Base-by-base conservation (phyloP, 441 rosid species). In the Codiaeum variegatum region DNA sequence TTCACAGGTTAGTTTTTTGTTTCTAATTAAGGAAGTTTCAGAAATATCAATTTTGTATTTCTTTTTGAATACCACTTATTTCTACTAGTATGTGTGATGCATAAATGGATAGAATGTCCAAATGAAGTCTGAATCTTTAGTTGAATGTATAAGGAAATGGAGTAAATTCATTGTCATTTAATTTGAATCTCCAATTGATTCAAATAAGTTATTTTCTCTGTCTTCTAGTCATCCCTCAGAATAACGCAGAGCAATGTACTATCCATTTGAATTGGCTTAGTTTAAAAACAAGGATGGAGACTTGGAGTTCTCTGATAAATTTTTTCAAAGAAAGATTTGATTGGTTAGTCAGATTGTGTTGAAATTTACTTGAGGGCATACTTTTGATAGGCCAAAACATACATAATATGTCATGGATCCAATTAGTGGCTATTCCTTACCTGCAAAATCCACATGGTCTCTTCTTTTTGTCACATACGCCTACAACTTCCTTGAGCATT, bases 1-100 rank as follows among this genome's bases (percentile, higher is more conserved):
- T 28, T 16, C 60, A 10, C 74, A 85, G 82, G 77, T 82, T 63
- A 62, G 21, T 21, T 58, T 66, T 73, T n/a, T 15, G 9, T 23
- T 54, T 52, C 11, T 52, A 21, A 52, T 6, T 47, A 47, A 47
- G 52, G 16, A 47, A 47, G 5, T 47, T 46, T 15, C n/a, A 47
- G 23, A 52, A 21, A 52, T 6, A 19, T 19, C 23, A 7, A 7
- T 52, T 52, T 28, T 52, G 58, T 52, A 47, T 3, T 47, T 47
- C 6, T 47, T 47, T 47, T 47, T 47, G 52, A 47, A 15, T 47
- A 47, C 52, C 52, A 16, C 52, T 47, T 52, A n/a, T n/a, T n/a
- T n/a, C n/a, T n/a, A n/a, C n/a, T n/a, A n/a, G n/a, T n/a, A n/a
- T n/a, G n/a, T n/a, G n/a, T n/a, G n/a, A n/a, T n/a, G n/a, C n/a